Percentiles rank a stretch among this genome's conserved stretches.
Evolutionary conservation across 2,329 filamentous ascomycete species (phyloP).

Genomic region (Microdochium paspali): DNA sequence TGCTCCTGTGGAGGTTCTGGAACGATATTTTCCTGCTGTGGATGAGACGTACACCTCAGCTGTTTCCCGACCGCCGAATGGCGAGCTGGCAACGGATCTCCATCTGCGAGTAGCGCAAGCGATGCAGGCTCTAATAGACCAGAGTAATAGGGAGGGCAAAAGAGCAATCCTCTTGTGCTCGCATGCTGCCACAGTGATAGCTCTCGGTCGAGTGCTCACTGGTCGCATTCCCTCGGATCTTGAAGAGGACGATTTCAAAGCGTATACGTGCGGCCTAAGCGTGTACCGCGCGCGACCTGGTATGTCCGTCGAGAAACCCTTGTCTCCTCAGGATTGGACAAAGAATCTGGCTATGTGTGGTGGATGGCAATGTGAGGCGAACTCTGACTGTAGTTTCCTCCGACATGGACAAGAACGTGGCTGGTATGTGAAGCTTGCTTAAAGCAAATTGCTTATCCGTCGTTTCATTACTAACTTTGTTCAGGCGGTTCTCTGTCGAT

Average conservation of each 20-base stretch:
- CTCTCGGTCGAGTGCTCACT: slow-evolving; percentile 73
- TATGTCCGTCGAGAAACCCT: not conserved
- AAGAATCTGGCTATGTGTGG: slow-evolving; percentile 55
- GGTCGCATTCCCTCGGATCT: slow-evolving; percentile 64
- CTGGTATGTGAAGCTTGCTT: too few species aligned
- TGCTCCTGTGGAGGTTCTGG: slow-evolving; percentile 53
- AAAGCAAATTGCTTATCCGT: not conserved
- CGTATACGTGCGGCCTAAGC: slow-evolving; percentile 75
- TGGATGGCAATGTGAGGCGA: slow-evolving; percentile 70
- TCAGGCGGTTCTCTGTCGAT: not conserved
- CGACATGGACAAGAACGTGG: slow-evolving; percentile 74
- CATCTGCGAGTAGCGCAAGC: slow-evolving; percentile 70
- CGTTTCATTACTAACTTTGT: slow-evolving; percentile 4
- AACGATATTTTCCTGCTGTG: slow-evolving; percentile 56
- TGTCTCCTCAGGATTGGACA: slow-evolving; percentile 34
- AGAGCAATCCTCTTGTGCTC: slow-evolving; percentile 72
- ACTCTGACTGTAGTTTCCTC: slow-evolving; percentile 81
- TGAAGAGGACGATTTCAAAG: slow-evolving; percentile 69
- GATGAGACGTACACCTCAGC: slow-evolving; percentile 48
- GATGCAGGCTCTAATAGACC: slow-evolving; percentile 59
- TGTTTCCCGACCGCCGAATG: slow-evolving; percentile 60
- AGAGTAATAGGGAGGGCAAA: slow-evolving; percentile 61
- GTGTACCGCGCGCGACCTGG: slow-evolving; percentile 37
- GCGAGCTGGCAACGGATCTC: slow-evolving; percentile 71
- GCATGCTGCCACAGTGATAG: slow-evolving; percentile 85